Conservation (phyloP, 345 rosid species). For the Bretschneidera sinensis region DNA sequence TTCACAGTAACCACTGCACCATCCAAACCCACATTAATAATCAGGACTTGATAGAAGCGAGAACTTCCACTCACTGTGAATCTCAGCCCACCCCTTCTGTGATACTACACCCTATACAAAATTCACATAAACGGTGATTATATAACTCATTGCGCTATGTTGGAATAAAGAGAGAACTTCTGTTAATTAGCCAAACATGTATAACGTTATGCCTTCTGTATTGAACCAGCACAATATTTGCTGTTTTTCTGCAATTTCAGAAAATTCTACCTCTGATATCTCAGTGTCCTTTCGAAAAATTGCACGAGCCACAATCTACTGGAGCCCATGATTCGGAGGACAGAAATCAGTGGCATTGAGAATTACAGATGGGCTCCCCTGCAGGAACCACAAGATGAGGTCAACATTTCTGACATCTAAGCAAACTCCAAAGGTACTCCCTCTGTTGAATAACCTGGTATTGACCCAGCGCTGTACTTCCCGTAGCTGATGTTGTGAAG, state of each 20-base stretch:
- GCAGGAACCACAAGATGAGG: slow-evolving; percentile 75
- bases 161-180: not conserved
- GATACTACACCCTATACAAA: slow-evolving; percentile 57
- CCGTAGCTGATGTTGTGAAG: slow-evolving; percentile 68
- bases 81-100: slow-evolving; percentile 67
- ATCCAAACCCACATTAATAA: slow-evolving; percentile 74
- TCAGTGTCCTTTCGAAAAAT: slow-evolving; percentile 88
- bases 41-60: slow-evolving; percentile 65
- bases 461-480: slow-evolving; percentile 66
- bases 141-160: not conserved
- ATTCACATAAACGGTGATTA: slow-evolving; percentile 6
- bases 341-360: slow-evolving; percentile 94
- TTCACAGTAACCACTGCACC: slow-evolving; percentile 79
- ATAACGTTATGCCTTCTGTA: slow-evolving; percentile 44
- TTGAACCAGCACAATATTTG: slow-evolving; percentile 74
- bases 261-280: slow-evolving; percentile 82
- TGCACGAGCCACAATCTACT: slow-evolving; percentile 89
- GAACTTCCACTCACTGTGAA: slow-evolving; percentile 66
- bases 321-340: slow-evolving; percentile 84
- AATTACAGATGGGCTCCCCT: slow-evolving; percentile 73
- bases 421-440: slow-evolving; percentile 89
- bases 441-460: slow-evolving; percentile 70
- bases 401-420: slow-evolving; percentile 80
- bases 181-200: not conserved
- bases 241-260: slow-evolving; percentile 67